These are phyloP conservation scores for Mycena latifolia DNA, from an alignment of 768 basidiomycete species.

Conservation along the genomic window DNA sequence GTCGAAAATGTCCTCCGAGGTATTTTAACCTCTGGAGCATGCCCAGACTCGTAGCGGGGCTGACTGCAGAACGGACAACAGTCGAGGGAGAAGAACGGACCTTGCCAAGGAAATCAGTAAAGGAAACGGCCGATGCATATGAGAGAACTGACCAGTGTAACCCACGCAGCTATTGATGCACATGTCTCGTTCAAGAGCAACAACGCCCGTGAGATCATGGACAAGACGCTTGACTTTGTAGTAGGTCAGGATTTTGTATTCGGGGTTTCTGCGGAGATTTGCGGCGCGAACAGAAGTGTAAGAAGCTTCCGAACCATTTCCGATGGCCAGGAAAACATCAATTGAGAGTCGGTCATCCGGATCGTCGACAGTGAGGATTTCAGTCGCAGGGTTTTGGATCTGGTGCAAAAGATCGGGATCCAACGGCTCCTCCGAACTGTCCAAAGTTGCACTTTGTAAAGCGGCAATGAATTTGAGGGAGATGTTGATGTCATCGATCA, in stretches of 20 bases:
- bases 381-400: slow-evolving; percentile 43
- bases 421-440: slow-evolving; percentile 34
- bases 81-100: too few relatives aligned
- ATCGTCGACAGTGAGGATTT: slow-evolving; percentile 35
- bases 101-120: too few relatives aligned
- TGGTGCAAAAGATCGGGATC: slow-evolving; percentile 35
- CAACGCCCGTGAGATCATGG: slow-evolving; percentile 47
- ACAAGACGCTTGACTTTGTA: slow-evolving; percentile 44
- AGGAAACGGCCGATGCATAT: too few relatives aligned
- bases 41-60: too few relatives aligned
- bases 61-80: too few relatives aligned
- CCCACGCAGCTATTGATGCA: slow-evolving; percentile 56
- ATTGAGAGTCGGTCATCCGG: slow-evolving; percentile 46
- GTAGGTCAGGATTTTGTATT: slow-evolving; percentile 43
- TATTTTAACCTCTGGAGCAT: too few relatives aligned
- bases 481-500: slow-evolving; percentile 36
- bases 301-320: slow-evolving; percentile 44
- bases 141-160: slow-evolving; percentile 45
- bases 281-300: slow-evolving; percentile 43
- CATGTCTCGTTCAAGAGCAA: slow-evolving; percentile 52
- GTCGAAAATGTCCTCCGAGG: slow-evolving; percentile 15
- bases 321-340: slow-evolving; percentile 45
- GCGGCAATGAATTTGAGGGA: slow-evolving; percentile 38
- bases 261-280: slow-evolving; percentile 40
- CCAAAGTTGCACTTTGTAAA: slow-evolving; percentile 42